These are phyloP conservation scores for Coniophora puteana DNA, from an alignment of 1,284 basidiomycete species.

Conservation along the genomic window DNA sequence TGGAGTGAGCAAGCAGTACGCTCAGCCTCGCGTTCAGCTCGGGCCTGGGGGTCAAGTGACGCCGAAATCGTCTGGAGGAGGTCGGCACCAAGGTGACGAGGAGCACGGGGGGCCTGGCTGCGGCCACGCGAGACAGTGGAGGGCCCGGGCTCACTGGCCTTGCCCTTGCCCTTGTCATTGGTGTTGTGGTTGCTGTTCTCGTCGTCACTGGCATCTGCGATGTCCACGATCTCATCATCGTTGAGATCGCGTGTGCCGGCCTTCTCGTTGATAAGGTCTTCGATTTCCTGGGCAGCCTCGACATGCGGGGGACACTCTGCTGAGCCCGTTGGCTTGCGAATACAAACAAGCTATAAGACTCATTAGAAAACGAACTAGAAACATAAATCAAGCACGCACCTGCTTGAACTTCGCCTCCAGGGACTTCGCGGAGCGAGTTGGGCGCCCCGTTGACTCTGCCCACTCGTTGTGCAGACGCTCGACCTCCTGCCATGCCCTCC, in stretches of 20 bases:
- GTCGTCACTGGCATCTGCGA: background rate
- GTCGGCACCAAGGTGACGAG: background rate
- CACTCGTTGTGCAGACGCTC: constrained; percentile 16
- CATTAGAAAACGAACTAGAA: constrained; percentile 1
- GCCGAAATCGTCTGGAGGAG: constrained; percentile 10
- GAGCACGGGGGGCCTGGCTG: too few relatives aligned
- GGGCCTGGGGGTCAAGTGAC: constrained; percentile 12
- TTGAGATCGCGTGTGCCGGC: constrained; percentile 20
- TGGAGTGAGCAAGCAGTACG: constrained; percentile 11
- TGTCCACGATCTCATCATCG: constrained; percentile 17
- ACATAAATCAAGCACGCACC: constrained; percentile 17
- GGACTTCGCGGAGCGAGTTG: constrained; percentile 18
- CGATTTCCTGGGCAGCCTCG: constrained; percentile 22
- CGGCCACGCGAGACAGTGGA: background rate
- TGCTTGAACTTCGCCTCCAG: constrained; percentile 30
- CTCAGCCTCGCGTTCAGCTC: constrained; percentile 6
- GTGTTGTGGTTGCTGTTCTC: background rate
- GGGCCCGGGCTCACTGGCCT: background rate
- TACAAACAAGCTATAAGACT: constrained; percentile 13
- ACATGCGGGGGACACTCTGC: constrained; percentile 25
- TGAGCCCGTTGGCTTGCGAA: constrained; percentile 31
- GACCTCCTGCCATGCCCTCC: constrained; percentile 18
- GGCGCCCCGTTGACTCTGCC: constrained; percentile 15
- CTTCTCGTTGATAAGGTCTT: constrained; percentile 22
- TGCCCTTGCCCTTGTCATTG: background rate